Evolutionary conservation across 2,329 filamentous ascomycete genomes (phyloP).

Genomic region (Paecilomyces dactylethromorphus): DNA sequence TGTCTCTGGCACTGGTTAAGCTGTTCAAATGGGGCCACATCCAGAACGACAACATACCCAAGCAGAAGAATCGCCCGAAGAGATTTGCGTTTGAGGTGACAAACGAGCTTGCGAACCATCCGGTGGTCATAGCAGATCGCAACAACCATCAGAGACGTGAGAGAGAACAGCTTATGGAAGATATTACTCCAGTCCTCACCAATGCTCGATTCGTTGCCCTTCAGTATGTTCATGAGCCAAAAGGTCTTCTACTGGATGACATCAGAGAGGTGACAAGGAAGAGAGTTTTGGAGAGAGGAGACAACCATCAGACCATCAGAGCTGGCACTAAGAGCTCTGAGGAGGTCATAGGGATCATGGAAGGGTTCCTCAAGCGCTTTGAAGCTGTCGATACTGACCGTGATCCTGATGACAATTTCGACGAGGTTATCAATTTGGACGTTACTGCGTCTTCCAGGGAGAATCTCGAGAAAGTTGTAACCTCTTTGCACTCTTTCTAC

Average conservation of each 20-base stretch:
- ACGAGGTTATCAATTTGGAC: slow-evolving; percentile 78
- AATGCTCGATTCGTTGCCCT: slow-evolving; percentile 72
- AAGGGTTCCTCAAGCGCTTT: slow-evolving; percentile 82
- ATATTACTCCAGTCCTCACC: slow-evolving; percentile 58
- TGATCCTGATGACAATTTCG: slow-evolving; percentile 74
- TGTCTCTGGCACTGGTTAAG: slow-evolving; percentile 72
- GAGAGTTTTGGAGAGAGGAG: slow-evolving; percentile 76
- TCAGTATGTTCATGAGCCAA: slow-evolving; percentile 73
- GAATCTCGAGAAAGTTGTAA: slow-evolving; percentile 77
- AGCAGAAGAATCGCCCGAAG: slow-evolving; percentile 65
- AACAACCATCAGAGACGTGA: slow-evolving; percentile 91
- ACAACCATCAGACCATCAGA: slow-evolving; percentile 97
- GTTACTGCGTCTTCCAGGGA: slow-evolving; percentile 68
- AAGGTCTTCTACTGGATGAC: slow-evolving; percentile 55
- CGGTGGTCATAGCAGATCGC: slow-evolving; percentile 81
- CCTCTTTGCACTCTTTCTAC: slow-evolving; percentile 65
- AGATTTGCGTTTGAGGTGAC: slow-evolving; percentile 69
- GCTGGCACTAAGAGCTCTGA: slow-evolving; percentile 63
- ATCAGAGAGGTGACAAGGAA: slow-evolving; percentile 70
- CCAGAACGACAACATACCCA: slow-evolving; percentile 93
- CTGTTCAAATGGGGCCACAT: slow-evolving; percentile 89
- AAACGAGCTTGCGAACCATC: slow-evolving; percentile 55
- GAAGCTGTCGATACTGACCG: slow-evolving; percentile 63
- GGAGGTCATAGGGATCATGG: slow-evolving; percentile 88
- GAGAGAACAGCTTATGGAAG: slow-evolving; percentile 77